Conservation (phyloP, 2,329 filamentous ascomycete genomes). For the Clarireedia monteithiana region DNA sequence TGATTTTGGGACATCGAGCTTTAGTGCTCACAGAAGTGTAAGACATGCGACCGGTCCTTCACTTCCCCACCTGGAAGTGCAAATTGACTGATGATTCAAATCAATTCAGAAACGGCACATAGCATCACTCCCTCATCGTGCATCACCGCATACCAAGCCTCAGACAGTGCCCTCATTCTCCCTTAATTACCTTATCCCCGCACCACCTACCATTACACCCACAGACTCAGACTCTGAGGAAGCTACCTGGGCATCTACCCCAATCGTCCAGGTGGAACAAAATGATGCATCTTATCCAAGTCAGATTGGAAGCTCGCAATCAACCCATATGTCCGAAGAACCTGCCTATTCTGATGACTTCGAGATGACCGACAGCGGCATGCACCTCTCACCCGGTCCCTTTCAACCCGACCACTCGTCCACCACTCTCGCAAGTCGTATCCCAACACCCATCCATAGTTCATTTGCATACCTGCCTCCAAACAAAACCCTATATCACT, state of each 20-base stretch:
- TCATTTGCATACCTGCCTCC: slow-evolving; percentile 20
- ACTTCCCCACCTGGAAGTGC: neutral
- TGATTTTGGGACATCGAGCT: slow-evolving; percentile 20
- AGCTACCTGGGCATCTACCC: slow-evolving; percentile 22
- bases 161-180: slow-evolving; percentile 16
- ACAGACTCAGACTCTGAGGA: slow-evolving; percentile 27
- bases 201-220: slow-evolving; percentile 27
- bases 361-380: slow-evolving; percentile 26
- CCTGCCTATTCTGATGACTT: slow-evolving; percentile 25
- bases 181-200: slow-evolving; percentile 16
- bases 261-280: slow-evolving; percentile 16
- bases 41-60: slow-evolving; percentile 4
- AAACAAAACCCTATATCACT: neutral
- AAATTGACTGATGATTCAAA: neutral
- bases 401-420: slow-evolving; percentile 24
- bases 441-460: slow-evolving; percentile 30
- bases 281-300: slow-evolving; percentile 14
- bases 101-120: slow-evolving; percentile 28
- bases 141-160: slow-evolving; percentile 18
- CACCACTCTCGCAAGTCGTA: slow-evolving; percentile 23
- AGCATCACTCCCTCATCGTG: slow-evolving; percentile 23
- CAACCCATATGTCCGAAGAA: slow-evolving; percentile 21
- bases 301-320: slow-evolving; percentile 13
- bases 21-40: slow-evolving; percentile 28
- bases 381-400: slow-evolving; percentile 24